phyloP scores from a whole-genome alignment of 345 rosid genomes.

The Turnera subulata region DNA sequence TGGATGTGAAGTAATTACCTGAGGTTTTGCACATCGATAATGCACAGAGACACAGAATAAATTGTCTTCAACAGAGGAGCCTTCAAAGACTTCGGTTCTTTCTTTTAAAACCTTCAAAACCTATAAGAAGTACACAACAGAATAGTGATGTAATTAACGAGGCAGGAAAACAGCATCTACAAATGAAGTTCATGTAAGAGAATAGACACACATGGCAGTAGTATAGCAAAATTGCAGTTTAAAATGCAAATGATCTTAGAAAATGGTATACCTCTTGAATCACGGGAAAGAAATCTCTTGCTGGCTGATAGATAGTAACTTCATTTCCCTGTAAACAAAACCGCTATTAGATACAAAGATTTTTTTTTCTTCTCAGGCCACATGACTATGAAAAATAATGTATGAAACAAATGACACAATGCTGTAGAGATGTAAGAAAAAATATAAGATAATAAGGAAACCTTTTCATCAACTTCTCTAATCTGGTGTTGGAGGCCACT shows the following conservation, averaged over 20 bases:
- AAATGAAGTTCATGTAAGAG: neutral
- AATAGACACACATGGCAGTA: too few relatives aligned
- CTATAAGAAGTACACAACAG: conserved; percentile 12
- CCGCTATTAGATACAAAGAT: too few relatives aligned
- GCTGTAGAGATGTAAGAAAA: neutral
- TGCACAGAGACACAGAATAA: conserved; percentile 45
- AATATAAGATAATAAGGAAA: conserved; percentile 5
- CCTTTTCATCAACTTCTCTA: conserved; percentile 13
- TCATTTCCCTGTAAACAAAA: conserved; percentile 24
- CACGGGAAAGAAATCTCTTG: conserved; percentile 32
- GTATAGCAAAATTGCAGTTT: too few relatives aligned
- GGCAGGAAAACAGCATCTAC: neutral
- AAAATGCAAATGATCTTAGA: too few relatives aligned
- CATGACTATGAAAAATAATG: too few relatives aligned
- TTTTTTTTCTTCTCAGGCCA: too few relatives aligned
- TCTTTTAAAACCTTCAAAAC: conserved; percentile 23
- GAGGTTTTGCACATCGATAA: conserved; percentile 28
- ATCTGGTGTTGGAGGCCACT: conserved; percentile 1
- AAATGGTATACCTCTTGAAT: conserved; percentile 38
- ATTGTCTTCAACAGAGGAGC: conserved; percentile 40
- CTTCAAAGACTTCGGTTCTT: conserved; percentile 21
- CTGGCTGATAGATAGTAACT: conserved; percentile 32
- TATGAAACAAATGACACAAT: neutral
- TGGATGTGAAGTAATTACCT: neutral
- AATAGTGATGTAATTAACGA: neutral